Conservation (phyloP, 352 stramenopile genomes). For the Globisporangium polare region DNA sequence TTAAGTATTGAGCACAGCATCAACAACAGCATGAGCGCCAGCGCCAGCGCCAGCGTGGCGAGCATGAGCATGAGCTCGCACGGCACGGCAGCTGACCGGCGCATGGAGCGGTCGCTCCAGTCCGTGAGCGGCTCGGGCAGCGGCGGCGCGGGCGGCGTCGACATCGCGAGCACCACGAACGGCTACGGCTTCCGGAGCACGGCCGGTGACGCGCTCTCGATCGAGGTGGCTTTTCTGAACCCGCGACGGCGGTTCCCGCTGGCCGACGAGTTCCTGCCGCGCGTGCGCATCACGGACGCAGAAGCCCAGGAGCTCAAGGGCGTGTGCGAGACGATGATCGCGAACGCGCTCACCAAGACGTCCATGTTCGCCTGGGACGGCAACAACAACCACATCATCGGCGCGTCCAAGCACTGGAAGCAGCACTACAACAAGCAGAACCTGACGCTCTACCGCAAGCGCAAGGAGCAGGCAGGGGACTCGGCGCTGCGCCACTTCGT, state of each 20-base stretch:
- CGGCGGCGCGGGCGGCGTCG: constrained; percentile 21
- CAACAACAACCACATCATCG: constrained; percentile 37
- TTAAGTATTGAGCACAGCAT: not conserved
- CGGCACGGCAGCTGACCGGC: constrained; percentile 5
- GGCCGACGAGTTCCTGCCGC: constrained; percentile 45
- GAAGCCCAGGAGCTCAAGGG: constrained; percentile 41
- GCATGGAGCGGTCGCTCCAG: constrained; percentile 1
- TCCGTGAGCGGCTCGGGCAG: constrained; percentile 25
- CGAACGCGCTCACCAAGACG: constrained; percentile 42
- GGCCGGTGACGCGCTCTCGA: constrained; percentile 49
- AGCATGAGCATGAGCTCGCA: constrained; percentile 2
- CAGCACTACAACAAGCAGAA: constrained; percentile 48
- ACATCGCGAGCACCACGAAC: constrained; percentile 36
- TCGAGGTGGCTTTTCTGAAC: constrained; percentile 58
- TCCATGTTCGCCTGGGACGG: constrained; percentile 54
- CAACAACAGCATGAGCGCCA: not conserved
- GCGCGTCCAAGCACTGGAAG: constrained; percentile 41
- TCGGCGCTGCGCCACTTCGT: constrained; percentile 34
- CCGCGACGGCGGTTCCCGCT: constrained; percentile 57
- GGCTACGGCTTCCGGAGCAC: constrained; percentile 49
- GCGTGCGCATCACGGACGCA: constrained; percentile 31
- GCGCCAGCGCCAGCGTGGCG: not conserved
- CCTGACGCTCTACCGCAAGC: constrained; percentile 49
- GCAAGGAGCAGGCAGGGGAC: constrained; percentile 24
- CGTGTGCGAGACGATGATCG: constrained; percentile 44